Percentiles rank a stretch among this genome's conserved stretches.
phyloP scores from a whole-genome alignment of 257 asterid species.

The Nicotiana noctiflora region DNA sequence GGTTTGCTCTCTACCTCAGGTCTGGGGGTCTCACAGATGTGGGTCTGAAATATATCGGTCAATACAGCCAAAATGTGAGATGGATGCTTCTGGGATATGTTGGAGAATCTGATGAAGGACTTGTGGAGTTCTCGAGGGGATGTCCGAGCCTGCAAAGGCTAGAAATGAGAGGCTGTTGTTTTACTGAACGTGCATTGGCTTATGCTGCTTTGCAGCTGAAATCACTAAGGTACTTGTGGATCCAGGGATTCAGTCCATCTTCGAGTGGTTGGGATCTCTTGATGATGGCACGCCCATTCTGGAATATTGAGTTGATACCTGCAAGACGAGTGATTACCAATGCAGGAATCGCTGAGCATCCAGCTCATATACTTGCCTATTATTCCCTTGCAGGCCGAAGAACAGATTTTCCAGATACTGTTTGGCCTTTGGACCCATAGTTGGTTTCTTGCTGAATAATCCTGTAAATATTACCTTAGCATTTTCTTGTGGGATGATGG shows the following conservation, averaged over 20 bases:
- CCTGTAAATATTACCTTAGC: constrained; percentile 13
- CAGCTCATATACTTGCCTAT: constrained; percentile 81
- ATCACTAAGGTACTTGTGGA: constrained; percentile 73
- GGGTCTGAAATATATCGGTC: constrained; percentile 69
- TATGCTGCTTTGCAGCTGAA: constrained; percentile 42
- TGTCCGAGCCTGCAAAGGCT: constrained; percentile 71
- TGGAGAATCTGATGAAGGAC: constrained; percentile 74
- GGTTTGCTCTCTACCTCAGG: constrained; percentile 75
- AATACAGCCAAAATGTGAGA: constrained; percentile 57
- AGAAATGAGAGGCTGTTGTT: constrained; percentile 78
- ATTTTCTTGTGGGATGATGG: neutral
- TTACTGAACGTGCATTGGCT: constrained; percentile 72
- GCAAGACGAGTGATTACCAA: constrained; percentile 29
- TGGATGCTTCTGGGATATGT: constrained; percentile 91
- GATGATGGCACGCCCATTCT: constrained; percentile 56
- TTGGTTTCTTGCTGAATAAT: neutral
- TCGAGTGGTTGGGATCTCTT: constrained; percentile 38
- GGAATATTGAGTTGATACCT: constrained; percentile 84
- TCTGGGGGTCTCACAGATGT: constrained; percentile 67
- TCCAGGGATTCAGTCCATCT: constrained; percentile 65
- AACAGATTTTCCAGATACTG: constrained; percentile 64
- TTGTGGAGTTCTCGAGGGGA: constrained; percentile 68
- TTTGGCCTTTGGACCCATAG: constrained; percentile 40
- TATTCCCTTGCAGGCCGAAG: constrained; percentile 86
- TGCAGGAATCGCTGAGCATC: constrained; percentile 39